Percentiles rank a stretch among this genome's conserved stretches.
These are phyloP conservation scores for Albizia julibrissin DNA, from an alignment of 306 rosid species.

Conservation along the genomic window DNA sequence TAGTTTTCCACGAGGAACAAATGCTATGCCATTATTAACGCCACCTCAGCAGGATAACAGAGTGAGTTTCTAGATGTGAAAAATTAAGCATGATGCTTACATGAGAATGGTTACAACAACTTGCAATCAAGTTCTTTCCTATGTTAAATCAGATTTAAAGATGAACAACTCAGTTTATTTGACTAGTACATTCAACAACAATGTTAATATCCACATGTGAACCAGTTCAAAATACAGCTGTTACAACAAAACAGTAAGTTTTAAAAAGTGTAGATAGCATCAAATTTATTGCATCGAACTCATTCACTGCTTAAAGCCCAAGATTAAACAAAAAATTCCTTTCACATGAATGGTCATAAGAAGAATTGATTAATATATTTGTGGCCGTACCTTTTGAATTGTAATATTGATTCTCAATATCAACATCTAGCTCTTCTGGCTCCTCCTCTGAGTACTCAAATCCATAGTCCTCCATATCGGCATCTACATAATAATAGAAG, in stretches of 20 bases:
- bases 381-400: conserved; percentile 72
- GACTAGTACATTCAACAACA: neutral
- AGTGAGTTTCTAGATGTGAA: conserved; percentile 3
- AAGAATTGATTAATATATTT: neutral
- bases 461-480: conserved; percentile 99
- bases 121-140: neutral
- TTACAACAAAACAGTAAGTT: neutral
- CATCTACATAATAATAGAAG: conserved; percentile 58
- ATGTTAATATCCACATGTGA: neutral
- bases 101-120: neutral
- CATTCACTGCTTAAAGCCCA: neutral
- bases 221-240: neutral
- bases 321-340: conserved; percentile 20
- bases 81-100: conserved; percentile 14
- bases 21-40: conserved; percentile 15
- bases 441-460: conserved; percentile 99
- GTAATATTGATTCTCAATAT: conserved; percentile 97
- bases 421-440: conserved; percentile 98
- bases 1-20: conserved; percentile 11
- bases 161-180: conserved; percentile 21
- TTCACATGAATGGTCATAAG: conserved; percentile 11
- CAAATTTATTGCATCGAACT: neutral
- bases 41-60: neutral
- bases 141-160: conserved; percentile 5
- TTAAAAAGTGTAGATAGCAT: neutral